A percentile compares a stretch with the other conserved stretches of the same genome.
These are phyloP conservation scores for Sclerotinia subarctica DNA, from an alignment of 2,329 filamentous ascomycete genomes.

Conservation along the genomic window DNA sequence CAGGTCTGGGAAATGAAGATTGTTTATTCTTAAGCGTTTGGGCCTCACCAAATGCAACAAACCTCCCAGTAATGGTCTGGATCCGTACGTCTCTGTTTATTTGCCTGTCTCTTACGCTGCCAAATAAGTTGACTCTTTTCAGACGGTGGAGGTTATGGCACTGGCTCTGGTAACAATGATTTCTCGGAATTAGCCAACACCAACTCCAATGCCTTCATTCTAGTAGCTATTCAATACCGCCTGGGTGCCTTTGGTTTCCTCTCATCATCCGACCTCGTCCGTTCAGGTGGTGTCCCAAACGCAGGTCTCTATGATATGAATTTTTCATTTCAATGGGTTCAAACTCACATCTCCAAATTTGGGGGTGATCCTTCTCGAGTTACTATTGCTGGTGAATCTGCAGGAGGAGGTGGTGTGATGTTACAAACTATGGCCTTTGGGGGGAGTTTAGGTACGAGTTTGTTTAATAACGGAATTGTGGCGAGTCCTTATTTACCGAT, in stretches of 20 bases:
- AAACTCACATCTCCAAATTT: conserved; percentile 50
- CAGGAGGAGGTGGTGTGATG: conserved; percentile 51
- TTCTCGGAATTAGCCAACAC: conserved; percentile 44
- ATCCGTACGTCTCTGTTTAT: conserved; percentile 35
- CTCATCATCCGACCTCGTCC: conserved; percentile 53
- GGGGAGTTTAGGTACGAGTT: conserved; percentile 16
- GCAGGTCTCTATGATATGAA: conserved; percentile 62
- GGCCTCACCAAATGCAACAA: conserved; percentile 41
- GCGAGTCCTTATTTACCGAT: conserved; percentile 51
- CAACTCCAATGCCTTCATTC: conserved; percentile 50
- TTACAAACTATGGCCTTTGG: conserved; percentile 42
- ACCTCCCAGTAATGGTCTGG: conserved; percentile 42
- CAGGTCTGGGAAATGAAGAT: conserved; percentile 36
- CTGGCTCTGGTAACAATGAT: conserved; percentile 38
- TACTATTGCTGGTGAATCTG: conserved; percentile 54
- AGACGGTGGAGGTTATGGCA: conserved; percentile 40
- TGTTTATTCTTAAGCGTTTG: conserved; percentile 41
- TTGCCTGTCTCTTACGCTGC: neutral
- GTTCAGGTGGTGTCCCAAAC: conserved; percentile 55
- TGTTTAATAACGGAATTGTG: conserved; percentile 32
- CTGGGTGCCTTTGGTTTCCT: conserved; percentile 69
- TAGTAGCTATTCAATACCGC: conserved; percentile 60
- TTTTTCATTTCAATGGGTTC: conserved; percentile 56
- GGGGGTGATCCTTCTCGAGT: conserved; percentile 52
- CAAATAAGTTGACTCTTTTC: conserved; percentile 34